These are phyloP conservation scores for Quercus lobata DNA, from an alignment of 331 rosid species.

Conservation along the genomic window DNA sequence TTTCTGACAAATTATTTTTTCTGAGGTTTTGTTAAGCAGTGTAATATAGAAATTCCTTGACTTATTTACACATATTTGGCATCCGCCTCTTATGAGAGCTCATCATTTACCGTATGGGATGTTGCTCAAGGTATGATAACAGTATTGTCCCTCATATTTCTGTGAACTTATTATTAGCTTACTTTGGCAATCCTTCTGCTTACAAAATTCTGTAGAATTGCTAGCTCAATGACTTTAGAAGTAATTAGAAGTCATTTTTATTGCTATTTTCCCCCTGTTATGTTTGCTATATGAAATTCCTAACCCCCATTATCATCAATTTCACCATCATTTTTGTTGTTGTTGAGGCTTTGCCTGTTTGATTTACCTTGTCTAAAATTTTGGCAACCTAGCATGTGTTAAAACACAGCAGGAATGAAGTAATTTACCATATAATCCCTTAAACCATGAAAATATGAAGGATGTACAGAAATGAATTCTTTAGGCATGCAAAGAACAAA, in stretches of 20 bases:
- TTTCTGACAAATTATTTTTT: neutral
- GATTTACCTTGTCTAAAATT: neutral
- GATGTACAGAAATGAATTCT: neutral
- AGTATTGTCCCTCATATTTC: conserved; percentile 3
- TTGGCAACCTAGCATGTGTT: neutral
- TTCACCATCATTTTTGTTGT: neutral
- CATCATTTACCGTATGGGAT: conserved; percentile 90
- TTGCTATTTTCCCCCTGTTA: neutral
- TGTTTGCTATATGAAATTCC: neutral
- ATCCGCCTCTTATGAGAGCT: conserved; percentile 84
- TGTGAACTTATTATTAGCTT: neutral
- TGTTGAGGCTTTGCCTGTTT: neutral
- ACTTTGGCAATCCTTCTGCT: neutral
- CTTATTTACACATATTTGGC: conserved; percentile 67
- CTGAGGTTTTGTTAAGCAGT: neutral
- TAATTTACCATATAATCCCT: neutral
- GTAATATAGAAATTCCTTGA: conserved; percentile 44
- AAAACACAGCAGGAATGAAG: neutral
- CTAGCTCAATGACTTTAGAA: conserved; percentile 12
- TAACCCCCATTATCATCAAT: neutral
- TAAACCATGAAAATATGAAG: neutral
- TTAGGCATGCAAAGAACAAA: neutral
- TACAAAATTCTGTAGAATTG: neutral
- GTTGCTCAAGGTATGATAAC: conserved; percentile 79
- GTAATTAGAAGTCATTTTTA: neutral